Percentiles rank a stretch among this genome's conserved stretches.
Conservation (phyloP, 1,284 basidiomycete species). For the Cutaneotrichosporon sp. region DNA sequence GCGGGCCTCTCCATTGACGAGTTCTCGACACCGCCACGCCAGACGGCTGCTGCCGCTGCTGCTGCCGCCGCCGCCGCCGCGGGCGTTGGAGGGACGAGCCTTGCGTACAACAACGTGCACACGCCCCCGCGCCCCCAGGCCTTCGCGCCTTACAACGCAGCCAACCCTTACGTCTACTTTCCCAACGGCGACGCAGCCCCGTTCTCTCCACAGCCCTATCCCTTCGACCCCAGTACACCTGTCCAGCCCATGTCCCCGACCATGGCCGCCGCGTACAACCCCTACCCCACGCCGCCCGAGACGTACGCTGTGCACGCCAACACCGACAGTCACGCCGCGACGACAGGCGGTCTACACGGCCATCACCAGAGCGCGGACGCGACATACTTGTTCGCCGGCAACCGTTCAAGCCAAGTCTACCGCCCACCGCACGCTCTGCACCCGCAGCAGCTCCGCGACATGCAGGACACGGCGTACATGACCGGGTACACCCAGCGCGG, state of each 20-base stretch:
- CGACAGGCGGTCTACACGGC: background rate
- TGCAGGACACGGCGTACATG: constrained; percentile 3
- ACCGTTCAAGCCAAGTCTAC: background rate
- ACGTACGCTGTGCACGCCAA: background rate
- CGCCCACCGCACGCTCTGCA: constrained; percentile 8
- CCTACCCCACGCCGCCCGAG: constrained; percentile 12
- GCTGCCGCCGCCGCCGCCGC: too few relatives aligned
- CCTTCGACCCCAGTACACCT: constrained; percentile 9
- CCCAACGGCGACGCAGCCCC: constrained; percentile 4
- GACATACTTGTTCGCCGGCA: background rate
- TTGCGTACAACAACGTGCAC: constrained; percentile 7
- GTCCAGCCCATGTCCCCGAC: constrained; percentile 7
- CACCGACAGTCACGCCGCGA: background rate
- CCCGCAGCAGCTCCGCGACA: constrained; percentile 11
- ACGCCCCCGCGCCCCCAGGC: constrained; percentile 10
- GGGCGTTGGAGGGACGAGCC: background rate
- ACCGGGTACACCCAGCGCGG: background rate
- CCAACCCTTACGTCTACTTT: constrained; percentile 11
- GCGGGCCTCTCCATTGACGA: constrained; percentile 8
- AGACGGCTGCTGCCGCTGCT: background rate
- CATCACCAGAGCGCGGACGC: constrained; percentile 1
- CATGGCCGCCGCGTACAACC: constrained; percentile 7
- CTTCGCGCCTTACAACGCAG: constrained; percentile 5
- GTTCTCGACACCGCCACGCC: background rate
- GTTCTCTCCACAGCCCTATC: constrained; percentile 2